Base-by-base conservation (phyloP, 345 rosid genomes). In the Lenwebbia sp. region DNA sequence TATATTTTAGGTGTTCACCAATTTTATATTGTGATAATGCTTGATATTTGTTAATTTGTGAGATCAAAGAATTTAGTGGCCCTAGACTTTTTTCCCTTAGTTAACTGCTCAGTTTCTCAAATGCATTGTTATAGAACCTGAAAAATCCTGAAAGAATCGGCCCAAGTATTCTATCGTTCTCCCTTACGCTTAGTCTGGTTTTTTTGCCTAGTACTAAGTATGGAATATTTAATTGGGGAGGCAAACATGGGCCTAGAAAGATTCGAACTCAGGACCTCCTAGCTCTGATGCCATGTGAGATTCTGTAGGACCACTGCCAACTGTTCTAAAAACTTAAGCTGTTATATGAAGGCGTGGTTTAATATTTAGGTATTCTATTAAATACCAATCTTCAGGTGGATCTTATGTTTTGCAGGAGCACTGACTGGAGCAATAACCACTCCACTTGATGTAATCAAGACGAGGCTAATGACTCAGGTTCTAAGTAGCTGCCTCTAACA, bases 401-500 rank as follows among this genome's bases (percentile, higher is more conserved):
- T 22, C 83, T 40, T 22, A 49, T 82, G n/a, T 41, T 84, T 85
- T 87, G 82, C 54, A 96, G 99, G 99, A 87, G 99, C 99, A 82
- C 88, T 96, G 82, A 97, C 99, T 22, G 99, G 99, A 90, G 99
- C 99, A 62, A 92, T 96, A 87, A 97, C 99, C 83, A 96, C 99
- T 82, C 99, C 99, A 13, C 98, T 95, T 22, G 99, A 96, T 90
- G 99, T 97, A 88, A 94, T 97, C 85, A 97, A 97, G 91, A 97
- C 99, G 74, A 95, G 99, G 82, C 89, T 96, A 90, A 97, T 97
- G 99, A 91, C 93, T 94, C 99, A 97, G 98, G 99, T 96, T 90
- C 56, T 47, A 70, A 2, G 12, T 83, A 89, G 86, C 14, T 88
- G 13, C 40, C 26, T 75, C 70, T 23, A 40, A 13, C 28, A 60